Base-by-base conservation (phyloP, 129 eudicot genomes). In the Chrysanthemum seticuspe region DNA sequence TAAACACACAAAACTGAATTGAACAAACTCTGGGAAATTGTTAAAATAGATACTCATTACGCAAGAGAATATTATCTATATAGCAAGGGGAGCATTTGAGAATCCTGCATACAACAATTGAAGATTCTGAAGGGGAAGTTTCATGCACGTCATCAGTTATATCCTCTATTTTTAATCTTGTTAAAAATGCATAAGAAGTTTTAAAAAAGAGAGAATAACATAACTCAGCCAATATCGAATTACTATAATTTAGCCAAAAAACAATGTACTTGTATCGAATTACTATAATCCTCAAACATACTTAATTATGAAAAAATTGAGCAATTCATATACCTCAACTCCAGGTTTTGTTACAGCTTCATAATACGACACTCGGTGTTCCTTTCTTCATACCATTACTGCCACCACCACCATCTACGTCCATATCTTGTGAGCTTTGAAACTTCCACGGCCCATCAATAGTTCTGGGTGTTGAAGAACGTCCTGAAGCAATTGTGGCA, bases 141-240 rank as follows among this genome's bases (percentile, higher is more conserved):
- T 67, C 73, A 48, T 89, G 80, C 48, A 16, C 82, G 51, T 90
- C 99, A 57, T 90, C 99, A 40, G 87, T 86, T 65, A 95, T 90
- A 77, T 90, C 99, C 85, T 95, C 97, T 68, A 95, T 95, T 67
- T 88, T 80, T 74, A 90, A 60, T 55, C 97, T 97, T 95, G 61
- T 68, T 51, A 7, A 76, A 6, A 51, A 50, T 56, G 62, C 23
- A 47, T 61, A 34, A 16, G 44, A 69, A 66, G 62, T 55, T 36
- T 59, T 57, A 36, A 58, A 51, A 53, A 53, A 9, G 12, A 64
- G 5, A 16, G 25, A 60, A 23, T 29, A 53, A 57, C 31, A 71
- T 13, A 9, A 62, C 27, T 13, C 34, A 47, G 62, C 69, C 53
- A 13, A 68, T 51, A 63, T 5, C 25, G 54, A 65, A 71, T 56